Evolutionary conservation across 2,329 filamentous ascomycete species (phyloP).

Genomic region (Drechslerella dactyloides): DNA sequence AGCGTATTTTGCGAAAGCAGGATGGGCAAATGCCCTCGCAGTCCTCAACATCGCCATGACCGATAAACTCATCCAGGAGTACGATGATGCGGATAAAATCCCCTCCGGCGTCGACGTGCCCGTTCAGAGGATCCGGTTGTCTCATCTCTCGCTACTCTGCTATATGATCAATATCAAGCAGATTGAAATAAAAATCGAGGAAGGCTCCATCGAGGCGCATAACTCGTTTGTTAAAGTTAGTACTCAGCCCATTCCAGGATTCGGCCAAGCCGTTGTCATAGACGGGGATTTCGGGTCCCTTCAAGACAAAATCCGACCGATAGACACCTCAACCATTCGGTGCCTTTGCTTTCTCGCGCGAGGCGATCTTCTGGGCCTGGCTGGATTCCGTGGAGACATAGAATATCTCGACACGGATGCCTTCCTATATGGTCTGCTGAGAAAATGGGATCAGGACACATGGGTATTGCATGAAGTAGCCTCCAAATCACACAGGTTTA

Average conservation of each 20-base stretch:
- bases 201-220: slow-evolving; percentile 10
- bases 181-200: not conserved
- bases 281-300: slow-evolving; percentile 24
- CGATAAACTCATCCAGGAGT: not conserved
- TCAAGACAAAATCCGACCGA: not conserved
- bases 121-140: slow-evolving; percentile 12
- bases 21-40: slow-evolving; percentile 26
- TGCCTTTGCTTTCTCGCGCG: not conserved
- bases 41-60: not conserved
- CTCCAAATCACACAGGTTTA: not conserved
- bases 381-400: not conserved
- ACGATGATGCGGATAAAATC: slow-evolving; percentile 34
- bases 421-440: not conserved
- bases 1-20: slow-evolving; percentile 18
- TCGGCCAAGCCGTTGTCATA: slow-evolving; percentile 20
- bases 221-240: slow-evolving; percentile 19
- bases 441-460: not conserved
- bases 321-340: not conserved
- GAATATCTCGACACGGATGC: not conserved
- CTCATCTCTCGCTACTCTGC: slow-evolving; percentile 22
- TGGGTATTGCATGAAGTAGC: not conserved
- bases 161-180: slow-evolving; percentile 31
- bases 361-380: not conserved
- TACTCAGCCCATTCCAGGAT: slow-evolving; percentile 22
- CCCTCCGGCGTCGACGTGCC: slow-evolving; percentile 27